Conservation (phyloP, 768 basidiomycete genomes). For the Cystoderma amianthinum region DNA sequence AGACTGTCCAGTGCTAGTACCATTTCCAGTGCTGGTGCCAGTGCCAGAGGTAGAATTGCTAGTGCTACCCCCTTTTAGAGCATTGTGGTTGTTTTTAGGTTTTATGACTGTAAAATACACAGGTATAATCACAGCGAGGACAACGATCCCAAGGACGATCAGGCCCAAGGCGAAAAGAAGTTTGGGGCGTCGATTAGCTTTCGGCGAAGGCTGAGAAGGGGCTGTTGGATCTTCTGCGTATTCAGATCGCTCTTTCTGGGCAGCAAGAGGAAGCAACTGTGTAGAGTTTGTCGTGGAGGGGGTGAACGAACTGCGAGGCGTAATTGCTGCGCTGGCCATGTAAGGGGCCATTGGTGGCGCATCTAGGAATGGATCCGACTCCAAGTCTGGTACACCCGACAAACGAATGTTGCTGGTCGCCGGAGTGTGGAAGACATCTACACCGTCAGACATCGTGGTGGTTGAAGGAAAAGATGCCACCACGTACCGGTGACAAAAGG, state of each 20-base stretch:
- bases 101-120: constrained; percentile 55
- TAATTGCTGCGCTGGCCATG: constrained; percentile 4
- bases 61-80: constrained; percentile 3
- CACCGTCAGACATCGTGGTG: not conserved
- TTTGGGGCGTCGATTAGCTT: constrained; percentile 10
- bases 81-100: constrained; percentile 15
- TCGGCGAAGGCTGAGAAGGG: not conserved
- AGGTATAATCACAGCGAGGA: constrained; percentile 46
- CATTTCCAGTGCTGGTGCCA: not conserved
- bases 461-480: not conserved
- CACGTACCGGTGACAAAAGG: not conserved
- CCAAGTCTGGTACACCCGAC: not conserved
- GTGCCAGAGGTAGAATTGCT: constrained; percentile 5
- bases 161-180: constrained; percentile 22
- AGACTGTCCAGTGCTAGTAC: not conserved
- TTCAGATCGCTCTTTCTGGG: not conserved
- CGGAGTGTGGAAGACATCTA: not conserved
- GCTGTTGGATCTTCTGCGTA: not conserved
- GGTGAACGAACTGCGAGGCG: constrained; percentile 10
- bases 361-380: constrained; percentile 2
- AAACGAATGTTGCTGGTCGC: not conserved
- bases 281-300: constrained; percentile 1
- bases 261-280: not conserved
- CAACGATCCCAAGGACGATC: constrained; percentile 26
- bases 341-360: constrained; percentile 8